Base-by-base conservation (phyloP, 306 rosid species). In the Hylodesmum podocarpum region DNA sequence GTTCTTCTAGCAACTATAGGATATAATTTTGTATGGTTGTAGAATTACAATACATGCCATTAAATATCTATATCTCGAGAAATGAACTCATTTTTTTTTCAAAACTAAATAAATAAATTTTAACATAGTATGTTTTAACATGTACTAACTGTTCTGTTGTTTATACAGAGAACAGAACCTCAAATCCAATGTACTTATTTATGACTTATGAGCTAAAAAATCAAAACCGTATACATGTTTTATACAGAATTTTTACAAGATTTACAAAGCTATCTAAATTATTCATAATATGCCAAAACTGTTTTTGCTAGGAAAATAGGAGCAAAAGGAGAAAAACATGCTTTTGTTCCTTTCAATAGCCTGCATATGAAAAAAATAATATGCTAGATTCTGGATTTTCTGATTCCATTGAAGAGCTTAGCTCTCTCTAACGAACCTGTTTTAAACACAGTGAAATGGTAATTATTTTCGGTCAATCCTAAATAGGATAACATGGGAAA, bases 391-490 rank as follows among this genome's bases (percentile, higher is more conserved):
- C 57, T 65, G 79, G 18, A 63, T 78, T 57, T 71, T 46, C 66
- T 29, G 55, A 73, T 73, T 54, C 78, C 67, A 58, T 62, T 50
- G 68, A 80, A 46, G 80, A 21, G 78, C 70, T 82, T 78, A 75
- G 37, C 71, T 64, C 80, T 83, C 82, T 66, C 54, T 73, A 71
- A 46, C 39, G 37, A 78, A 85, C 88, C 89, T 87, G 87, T 80
- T 80, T 71, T 80, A 58, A 74, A 66, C 77, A 84, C 28, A 70
- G 59, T 16, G n/a, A 54, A 69, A 6, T 16, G 47, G 57, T 29
- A 46, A 62, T 66, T 39, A 68, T 43, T 46, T 55, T 63, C 29
- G 33, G 33, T 25, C 39, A 18, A 41, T 41, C 73, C 59, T 28
- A 49, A n/a, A 58, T n/a, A 46, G 14, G 36, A 34, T 10, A 66